Conservation (phyloP, 140 eudicot species). For the Erigeron philadelphicus region DNA sequence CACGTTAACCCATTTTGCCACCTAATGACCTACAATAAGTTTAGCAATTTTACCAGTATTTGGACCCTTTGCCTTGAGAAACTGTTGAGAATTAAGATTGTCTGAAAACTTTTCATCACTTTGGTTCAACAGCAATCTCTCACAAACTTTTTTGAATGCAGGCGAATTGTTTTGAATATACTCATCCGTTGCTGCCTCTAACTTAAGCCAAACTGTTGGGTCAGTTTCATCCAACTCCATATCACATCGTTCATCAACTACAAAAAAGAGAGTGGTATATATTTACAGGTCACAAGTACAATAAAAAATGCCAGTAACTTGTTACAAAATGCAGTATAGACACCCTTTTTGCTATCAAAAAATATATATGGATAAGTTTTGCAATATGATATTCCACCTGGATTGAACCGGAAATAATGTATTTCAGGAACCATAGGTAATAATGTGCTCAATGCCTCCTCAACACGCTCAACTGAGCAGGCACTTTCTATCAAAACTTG, state of each 20-base stretch:
- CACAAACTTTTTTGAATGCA: slow-evolving; percentile 68
- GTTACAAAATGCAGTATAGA: background rate
- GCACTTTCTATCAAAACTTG: slow-evolving; percentile 98
- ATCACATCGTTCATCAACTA: slow-evolving; percentile 99
- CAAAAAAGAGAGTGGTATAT: background rate
- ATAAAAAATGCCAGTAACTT: background rate
- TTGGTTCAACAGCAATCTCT: slow-evolving; percentile 59
- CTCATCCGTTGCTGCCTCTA: slow-evolving; percentile 86
- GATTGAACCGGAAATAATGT: slow-evolving; percentile 91
- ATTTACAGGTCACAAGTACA: slow-evolving; percentile 7
- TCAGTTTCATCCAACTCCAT: slow-evolving; percentile 99
- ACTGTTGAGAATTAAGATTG: slow-evolving; percentile 47
- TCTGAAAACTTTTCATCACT: slow-evolving; percentile 64
- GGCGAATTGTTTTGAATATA: slow-evolving; percentile 59
- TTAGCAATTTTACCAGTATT: slow-evolving; percentile 34
- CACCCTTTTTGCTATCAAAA: background rate
- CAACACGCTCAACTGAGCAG: slow-evolving; percentile 95
- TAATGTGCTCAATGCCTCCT: slow-evolving; percentile 87
- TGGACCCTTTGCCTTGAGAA: slow-evolving; percentile 41
- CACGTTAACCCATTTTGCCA: background rate
- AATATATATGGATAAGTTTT: background rate
- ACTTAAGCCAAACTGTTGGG: slow-evolving; percentile 78
- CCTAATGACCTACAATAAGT: slow-evolving; percentile 18
- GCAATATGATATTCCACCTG: slow-evolving; percentile 46
- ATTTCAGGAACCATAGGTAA: slow-evolving; percentile 95